A percentile compares a stretch with the other conserved stretches of the same genome.
phyloP scores from a whole-genome alignment of 2,329 filamentous ascomycete species.

The Colletotrichum scovillei region DNA sequence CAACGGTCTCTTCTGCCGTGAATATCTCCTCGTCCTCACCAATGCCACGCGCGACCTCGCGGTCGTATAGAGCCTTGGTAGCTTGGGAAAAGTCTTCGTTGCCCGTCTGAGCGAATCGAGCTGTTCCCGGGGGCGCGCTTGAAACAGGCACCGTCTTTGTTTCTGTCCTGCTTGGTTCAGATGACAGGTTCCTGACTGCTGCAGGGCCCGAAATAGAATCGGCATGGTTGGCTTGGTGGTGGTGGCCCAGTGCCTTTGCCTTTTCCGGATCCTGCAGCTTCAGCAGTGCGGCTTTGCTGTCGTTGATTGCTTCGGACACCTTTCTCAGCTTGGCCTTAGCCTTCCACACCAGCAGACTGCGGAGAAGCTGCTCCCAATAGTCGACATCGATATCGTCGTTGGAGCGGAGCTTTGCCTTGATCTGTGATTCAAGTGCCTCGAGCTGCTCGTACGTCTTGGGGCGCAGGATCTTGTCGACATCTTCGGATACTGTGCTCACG shows the following conservation, averaged over 20 bases:
- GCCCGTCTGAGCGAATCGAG: constrained; percentile 75
- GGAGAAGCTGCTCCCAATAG: constrained; percentile 95
- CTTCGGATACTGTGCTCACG: constrained; percentile 83
- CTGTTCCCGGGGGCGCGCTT: constrained; percentile 64
- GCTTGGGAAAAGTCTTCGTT: constrained; percentile 88
- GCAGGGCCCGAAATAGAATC: constrained; percentile 49
- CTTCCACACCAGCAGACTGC: constrained; percentile 89
- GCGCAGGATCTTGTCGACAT: constrained; percentile 87
- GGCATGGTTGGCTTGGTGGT: constrained; percentile 36
- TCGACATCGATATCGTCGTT: constrained; percentile 95
- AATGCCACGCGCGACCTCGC: constrained; percentile 90
- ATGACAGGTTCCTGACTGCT: constrained; percentile 28
- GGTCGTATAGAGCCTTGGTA: constrained; percentile 89
- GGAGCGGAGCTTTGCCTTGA: constrained; percentile 85
- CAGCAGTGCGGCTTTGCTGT: constrained; percentile 67
- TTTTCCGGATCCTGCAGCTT: constrained; percentile 75
- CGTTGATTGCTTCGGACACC: constrained; percentile 81
- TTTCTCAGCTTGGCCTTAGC: constrained; percentile 85
- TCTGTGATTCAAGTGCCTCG: constrained; percentile 87
- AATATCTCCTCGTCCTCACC: constrained; percentile 97
- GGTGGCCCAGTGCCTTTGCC: constrained; percentile 56
- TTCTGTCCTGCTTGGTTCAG: constrained; percentile 40
- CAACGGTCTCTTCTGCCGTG: constrained; percentile 85
- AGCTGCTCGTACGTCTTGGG: constrained; percentile 90
- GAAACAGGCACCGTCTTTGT: constrained; percentile 35